Evolutionary conservation across 805 yeast genomes (phyloP), one percentile per base, ranked within the genome.

Genomic region (Sugiyamaella qingdaonensis): DNA sequence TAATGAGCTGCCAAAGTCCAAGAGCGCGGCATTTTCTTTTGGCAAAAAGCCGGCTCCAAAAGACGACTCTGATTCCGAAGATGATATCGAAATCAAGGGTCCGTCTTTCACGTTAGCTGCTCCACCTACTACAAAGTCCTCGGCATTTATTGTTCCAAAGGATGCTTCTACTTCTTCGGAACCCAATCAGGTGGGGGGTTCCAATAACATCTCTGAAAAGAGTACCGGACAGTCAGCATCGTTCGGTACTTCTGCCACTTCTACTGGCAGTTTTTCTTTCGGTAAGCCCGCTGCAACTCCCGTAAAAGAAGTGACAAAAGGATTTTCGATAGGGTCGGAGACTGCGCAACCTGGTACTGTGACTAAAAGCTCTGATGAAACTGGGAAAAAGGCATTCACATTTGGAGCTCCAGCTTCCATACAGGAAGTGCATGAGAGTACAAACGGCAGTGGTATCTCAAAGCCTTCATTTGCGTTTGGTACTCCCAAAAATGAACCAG

Each of bases 11-110:
- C 71, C 45, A 61, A 68, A 1, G 42, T 58, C 65, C 5, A 74
- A 73, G 57, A 66, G 62, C 19, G 63, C 76, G 0, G 73, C 74
- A 1, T 73, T 74, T 43, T 55, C 75, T 11, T 52, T 11, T 13
- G 54, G 42, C 13, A 14, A 45, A 2, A 31, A 45, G 21, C 55
- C 56, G 21, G 53, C 59, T 14, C 48, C 61, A 45, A 63, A 60
- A 11, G 61, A 51, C 10, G 64, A 59, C 27, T 58, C 42, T 34
- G 61, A 61, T 1, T 74, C 80, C 0, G 87, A 82, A 33, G 81
- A 82, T 18, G 86, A 82, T 35, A 68, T 83, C 24, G 84, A 82
- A 64, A 78, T 85, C 29, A 80, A 86, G 66, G 95, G 95, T 1
- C 95, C 95, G 18, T 68, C 74, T 11, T 88, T 88, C 65, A 76